Evolutionary conservation across 805 yeast genomes (phyloP).

Genomic region (Yamadazyma tumulicola): DNA sequence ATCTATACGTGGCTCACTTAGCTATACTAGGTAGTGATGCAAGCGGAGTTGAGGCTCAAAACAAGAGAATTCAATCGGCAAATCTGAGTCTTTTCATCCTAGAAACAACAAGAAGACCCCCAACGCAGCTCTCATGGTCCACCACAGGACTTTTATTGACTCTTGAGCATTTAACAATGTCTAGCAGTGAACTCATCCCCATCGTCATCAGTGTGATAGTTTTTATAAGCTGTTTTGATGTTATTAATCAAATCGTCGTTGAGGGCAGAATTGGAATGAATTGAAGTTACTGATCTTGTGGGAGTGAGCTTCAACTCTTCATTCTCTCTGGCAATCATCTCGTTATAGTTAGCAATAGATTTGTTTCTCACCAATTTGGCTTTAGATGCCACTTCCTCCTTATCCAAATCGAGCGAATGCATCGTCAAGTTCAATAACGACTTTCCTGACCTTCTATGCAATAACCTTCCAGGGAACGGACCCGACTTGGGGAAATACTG

Average conservation of each 20-base stretch:
- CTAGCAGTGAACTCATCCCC: slow-evolving; percentile 58
- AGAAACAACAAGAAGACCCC: background rate
- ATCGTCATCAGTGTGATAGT: slow-evolving; percentile 37
- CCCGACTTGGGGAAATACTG: slow-evolving; percentile 43
- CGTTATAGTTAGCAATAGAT: slow-evolving; percentile 14
- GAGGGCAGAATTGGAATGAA: slow-evolving; percentile 25
- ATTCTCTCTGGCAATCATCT: slow-evolving; percentile 11
- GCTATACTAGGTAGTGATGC: too few species aligned
- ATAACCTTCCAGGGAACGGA: slow-evolving; percentile 51
- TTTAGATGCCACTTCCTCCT: slow-evolving; percentile 44
- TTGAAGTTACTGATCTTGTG: slow-evolving; percentile 22
- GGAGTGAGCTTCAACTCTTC: slow-evolving; percentile 18
- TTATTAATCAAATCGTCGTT: slow-evolving; percentile 33
- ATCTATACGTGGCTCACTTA: too few species aligned
- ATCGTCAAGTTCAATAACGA: slow-evolving; percentile 68
- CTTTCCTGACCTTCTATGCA: slow-evolving; percentile 71
- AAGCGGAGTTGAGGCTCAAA: background rate
- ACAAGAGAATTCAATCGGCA: background rate
- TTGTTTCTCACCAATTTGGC: slow-evolving; percentile 13
- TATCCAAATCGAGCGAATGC: slow-evolving; percentile 61
- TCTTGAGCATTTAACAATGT: slow-evolving; percentile 9
- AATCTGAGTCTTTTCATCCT: background rate
- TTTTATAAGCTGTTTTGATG: slow-evolving; percentile 34
- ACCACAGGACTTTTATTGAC: too few species aligned
- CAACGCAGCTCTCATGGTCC: too few species aligned